These are phyloP conservation scores for Dissophora globulifera DNA, from an alignment of 192 early-diverging fungal species.

Conservation along the genomic window DNA sequence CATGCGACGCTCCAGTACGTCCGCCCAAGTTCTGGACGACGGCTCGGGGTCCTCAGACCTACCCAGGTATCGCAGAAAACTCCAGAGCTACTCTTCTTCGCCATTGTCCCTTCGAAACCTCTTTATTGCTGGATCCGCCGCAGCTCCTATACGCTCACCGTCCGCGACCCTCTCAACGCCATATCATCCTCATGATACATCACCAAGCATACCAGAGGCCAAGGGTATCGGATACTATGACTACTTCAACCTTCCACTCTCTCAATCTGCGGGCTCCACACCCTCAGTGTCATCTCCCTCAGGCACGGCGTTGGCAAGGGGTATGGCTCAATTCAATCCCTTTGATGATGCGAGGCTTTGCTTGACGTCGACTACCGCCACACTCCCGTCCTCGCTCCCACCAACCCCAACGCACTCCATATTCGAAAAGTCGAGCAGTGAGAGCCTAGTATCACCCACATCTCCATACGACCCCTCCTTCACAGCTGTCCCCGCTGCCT, in stretches of 20 bases:
- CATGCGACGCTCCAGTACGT: slow-evolving; percentile 3
- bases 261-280: slow-evolving; percentile 5
- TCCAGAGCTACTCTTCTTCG: slow-evolving; percentile 27
- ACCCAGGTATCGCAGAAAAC: slow-evolving; percentile 11
- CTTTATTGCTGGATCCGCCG: slow-evolving; percentile 1
- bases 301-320: background rate
- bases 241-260: slow-evolving; percentile 16
- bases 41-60: slow-evolving; percentile 10
- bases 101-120: slow-evolving; percentile 21
- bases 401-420: slow-evolving; percentile 7
- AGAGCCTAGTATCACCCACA: background rate
- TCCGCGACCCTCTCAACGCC: background rate
- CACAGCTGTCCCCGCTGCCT: background rate
- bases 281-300: slow-evolving; percentile 16
- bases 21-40: slow-evolving; percentile 12
- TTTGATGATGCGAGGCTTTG: slow-evolving; percentile 9
- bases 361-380: background rate
- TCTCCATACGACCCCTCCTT: slow-evolving; percentile 2
- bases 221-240: too few species aligned
- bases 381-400: slow-evolving; percentile 1
- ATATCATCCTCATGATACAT: background rate
- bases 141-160: background rate
- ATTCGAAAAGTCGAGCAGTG: background rate
- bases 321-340: background rate
- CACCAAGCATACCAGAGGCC: too few species aligned